A percentile compares a stretch with the other conserved stretches of the same genome.
phyloP scores from a whole-genome alignment of 495 filamentous ascomycete genomes.

The Extremus antarcticus region DNA sequence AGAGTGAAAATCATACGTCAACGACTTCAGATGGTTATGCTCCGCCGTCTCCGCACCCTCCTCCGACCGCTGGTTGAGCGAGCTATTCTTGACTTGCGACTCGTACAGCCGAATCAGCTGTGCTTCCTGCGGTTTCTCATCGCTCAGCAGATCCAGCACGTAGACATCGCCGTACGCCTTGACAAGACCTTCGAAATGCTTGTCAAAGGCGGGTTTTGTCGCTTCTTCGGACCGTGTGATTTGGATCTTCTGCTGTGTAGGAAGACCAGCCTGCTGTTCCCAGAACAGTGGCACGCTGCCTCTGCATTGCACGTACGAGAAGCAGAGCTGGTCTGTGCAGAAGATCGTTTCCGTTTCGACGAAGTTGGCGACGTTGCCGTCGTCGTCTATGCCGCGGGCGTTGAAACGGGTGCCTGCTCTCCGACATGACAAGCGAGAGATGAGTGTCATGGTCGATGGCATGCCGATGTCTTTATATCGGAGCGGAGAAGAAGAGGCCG shows the following conservation, averaged over 20 bases:
- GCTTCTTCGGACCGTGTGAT: constrained; percentile 83
- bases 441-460: constrained; percentile 73
- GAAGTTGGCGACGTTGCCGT: constrained; percentile 92
- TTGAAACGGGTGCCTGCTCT: constrained; percentile 95
- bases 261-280: constrained; percentile 84
- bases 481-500: constrained; percentile 48
- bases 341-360: constrained; percentile 60
- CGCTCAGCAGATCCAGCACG: constrained; percentile 82
- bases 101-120: constrained; percentile 70
- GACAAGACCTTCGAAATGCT: constrained; percentile 77
- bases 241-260: constrained; percentile 88
- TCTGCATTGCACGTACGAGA: constrained; percentile 87
- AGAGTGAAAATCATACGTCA: constrained; percentile 74
- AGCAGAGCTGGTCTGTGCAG: constrained; percentile 66
- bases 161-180: constrained; percentile 80
- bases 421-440: constrained; percentile 82
- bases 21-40: constrained; percentile 42
- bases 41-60: constrained; percentile 6
- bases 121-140: constrained; percentile 69
- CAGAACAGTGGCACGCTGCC: constrained; percentile 94
- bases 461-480: constrained; percentile 47
- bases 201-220: constrained; percentile 89
- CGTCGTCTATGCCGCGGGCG: constrained; percentile 90
- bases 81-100: constrained; percentile 61
- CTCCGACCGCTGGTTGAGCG: constrained; percentile 44